Evolutionary conservation across 1,139 yeast species (phyloP).

Genomic region (Arxiozyma bovina): DNA sequence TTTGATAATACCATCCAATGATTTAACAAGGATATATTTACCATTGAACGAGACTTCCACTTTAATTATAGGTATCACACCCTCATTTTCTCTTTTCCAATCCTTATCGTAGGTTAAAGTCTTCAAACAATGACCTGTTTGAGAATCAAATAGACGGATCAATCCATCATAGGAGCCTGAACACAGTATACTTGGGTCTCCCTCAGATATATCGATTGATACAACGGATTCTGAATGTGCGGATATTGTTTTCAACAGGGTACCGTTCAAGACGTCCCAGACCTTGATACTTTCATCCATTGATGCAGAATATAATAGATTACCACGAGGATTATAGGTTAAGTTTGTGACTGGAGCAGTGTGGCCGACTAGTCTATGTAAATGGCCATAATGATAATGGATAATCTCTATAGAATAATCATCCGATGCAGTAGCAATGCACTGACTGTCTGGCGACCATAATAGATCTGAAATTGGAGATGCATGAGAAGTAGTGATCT

Average conservation of each 20-base stretch:
- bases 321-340: constrained; percentile 67
- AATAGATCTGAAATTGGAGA: constrained; percentile 23
- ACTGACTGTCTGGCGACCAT: constrained; percentile 69
- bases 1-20: constrained; percentile 70
- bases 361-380: constrained; percentile 65
- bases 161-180: constrained; percentile 90
- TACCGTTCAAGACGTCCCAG: constrained; percentile 77
- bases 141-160: constrained; percentile 77
- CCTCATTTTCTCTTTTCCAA: constrained; percentile 41
- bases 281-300: constrained; percentile 85
- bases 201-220: constrained; percentile 53
- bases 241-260: constrained; percentile 66
- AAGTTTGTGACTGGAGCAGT: constrained; percentile 75
- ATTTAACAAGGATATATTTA: constrained; percentile 64
- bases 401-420: constrained; percentile 75
- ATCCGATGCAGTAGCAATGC: constrained; percentile 79
- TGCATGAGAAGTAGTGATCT: constrained; percentile 24
- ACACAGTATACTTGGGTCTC: constrained; percentile 75
- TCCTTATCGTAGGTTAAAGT: constrained; percentile 69
- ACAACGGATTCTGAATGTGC: constrained; percentile 93
- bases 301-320: constrained; percentile 70
- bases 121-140: constrained; percentile 83
- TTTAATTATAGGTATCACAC: constrained; percentile 68
- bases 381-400: constrained; percentile 44
- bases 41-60: constrained; percentile 79